Percentiles rank a stretch among this genome's conserved stretches.
Evolutionary conservation across 805 yeast species (phyloP).

Genomic region (Saccharomycopsis schoenii): DNA sequence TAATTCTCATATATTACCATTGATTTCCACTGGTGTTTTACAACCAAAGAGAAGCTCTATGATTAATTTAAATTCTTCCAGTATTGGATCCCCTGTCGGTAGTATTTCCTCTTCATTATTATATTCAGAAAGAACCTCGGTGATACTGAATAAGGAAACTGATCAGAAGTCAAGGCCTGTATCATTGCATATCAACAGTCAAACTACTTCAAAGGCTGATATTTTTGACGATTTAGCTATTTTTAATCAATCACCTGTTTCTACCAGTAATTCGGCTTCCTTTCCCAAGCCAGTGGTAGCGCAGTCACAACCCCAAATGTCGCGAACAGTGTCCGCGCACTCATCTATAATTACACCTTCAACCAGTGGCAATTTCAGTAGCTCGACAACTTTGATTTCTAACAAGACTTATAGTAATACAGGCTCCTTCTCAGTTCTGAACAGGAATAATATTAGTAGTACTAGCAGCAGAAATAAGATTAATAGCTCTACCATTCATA

Average conservation of each 20-base stretch:
- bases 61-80: neutral
- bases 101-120: neutral
- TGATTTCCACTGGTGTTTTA: neutral
- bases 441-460: neutral
- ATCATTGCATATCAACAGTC: neutral
- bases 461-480: neutral
- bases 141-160: neutral
- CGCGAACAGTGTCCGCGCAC: neutral
- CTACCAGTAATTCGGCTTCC: neutral
- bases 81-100: neutral
- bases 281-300: neutral
- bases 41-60: neutral
- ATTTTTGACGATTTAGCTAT: neutral
- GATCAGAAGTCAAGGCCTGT: neutral
- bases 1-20: neutral
- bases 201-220: neutral
- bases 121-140: neutral
- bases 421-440: neutral
- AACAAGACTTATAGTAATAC: neutral
- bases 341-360: neutral
- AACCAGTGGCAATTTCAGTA: neutral
- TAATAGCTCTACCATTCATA: neutral
- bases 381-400: neutral
- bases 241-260: neutral
- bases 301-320: neutral